Conservation (phyloP, 2,329 filamentous ascomycete species). For the Lizonia empirigonia region DNA sequence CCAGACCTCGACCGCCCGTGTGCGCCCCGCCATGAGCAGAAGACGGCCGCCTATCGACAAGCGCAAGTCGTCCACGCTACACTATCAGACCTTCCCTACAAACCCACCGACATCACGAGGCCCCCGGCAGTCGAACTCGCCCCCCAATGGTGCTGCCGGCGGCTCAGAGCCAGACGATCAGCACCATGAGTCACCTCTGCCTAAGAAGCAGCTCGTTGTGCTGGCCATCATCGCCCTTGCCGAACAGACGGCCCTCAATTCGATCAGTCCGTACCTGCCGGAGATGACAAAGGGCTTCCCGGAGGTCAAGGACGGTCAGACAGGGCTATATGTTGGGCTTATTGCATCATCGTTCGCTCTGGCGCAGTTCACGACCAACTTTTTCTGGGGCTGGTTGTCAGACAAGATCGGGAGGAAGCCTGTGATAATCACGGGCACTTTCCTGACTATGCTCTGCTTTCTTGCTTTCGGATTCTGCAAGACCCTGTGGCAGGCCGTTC, state of each 20-base stretch:
- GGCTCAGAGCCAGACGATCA: conserved; percentile 44
- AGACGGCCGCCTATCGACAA: conserved; percentile 46
- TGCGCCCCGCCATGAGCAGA: conserved; percentile 33
- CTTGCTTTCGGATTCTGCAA: conserved; percentile 84
- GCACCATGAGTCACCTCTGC: conserved; percentile 72
- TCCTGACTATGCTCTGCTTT: conserved; percentile 83
- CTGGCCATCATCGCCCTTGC: conserved; percentile 87
- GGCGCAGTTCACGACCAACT: conserved; percentile 90
- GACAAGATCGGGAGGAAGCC: conserved; percentile 82
- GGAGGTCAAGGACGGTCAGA: conserved; percentile 71
- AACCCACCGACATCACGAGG: conserved; percentile 71
- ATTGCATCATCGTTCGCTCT: conserved; percentile 91
- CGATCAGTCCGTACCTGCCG: conserved; percentile 92
- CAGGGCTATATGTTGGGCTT: conserved; percentile 86
- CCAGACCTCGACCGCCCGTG: neutral
- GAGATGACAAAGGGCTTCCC: conserved; percentile 89
- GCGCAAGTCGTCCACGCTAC: conserved; percentile 61
- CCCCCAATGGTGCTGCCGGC: conserved; percentile 33
- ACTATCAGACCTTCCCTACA: conserved; percentile 83
- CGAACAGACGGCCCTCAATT: conserved; percentile 96
- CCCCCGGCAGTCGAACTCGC: conserved; percentile 51
- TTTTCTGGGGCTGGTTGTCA: conserved; percentile 85
- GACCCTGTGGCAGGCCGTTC: conserved; percentile 79
- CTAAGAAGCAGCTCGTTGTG: conserved; percentile 79
- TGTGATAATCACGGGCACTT: conserved; percentile 79